Base-by-base conservation (phyloP, 2,329 filamentous ascomycete species). In the Clonostachys chloroleuca region DNA sequence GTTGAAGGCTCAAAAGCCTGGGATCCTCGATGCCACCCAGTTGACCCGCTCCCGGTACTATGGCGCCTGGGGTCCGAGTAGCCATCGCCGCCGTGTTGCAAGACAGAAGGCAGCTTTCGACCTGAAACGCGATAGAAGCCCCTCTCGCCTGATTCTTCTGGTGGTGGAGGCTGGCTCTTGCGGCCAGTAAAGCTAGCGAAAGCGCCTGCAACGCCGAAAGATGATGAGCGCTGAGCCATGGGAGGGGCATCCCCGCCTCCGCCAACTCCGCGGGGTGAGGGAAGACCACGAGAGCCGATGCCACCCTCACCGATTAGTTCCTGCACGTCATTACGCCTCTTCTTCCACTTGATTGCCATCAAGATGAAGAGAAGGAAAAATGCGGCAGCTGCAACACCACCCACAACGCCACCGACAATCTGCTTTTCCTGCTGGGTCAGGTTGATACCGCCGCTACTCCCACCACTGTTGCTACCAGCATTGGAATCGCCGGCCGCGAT, bases 61-160 rank as follows among this genome's bases (percentile, higher is more conserved):
- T 63, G 61, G 6, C 65, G 62, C 9, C 24, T 30, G 9, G 68
- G 73, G 49, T 80, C 80, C 17, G 73, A 73, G 61, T 81, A 86
- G 2, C 83, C 83, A 57, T 86, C 82, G 6, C 82, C 83, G 13
- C 83, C 82, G 42, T 70, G 72, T 49, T 80, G 72, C 36, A 86
- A 64, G 10, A 86, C 82, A 3, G 83, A 81, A 5, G 80, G 78
- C 48, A 87, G 61, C 56, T 86, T 86, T 56, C 76, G 75, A 51
- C 83, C 83, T 6, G 83, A 83, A 3, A 87, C 77, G 33, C 81
- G 78, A 51, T 84, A 78, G 59, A 87, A 87, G 1, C 81, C 79
- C 50, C 72, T 69, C 57, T 86, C 81, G 30, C 68, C 72, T 20
- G 59, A 63, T 35, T 68, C 67, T 40, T 60, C 59, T 14, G 57